Evolutionary conservation across 768 basidiomycete genomes (phyloP), one percentile per base, ranked within the genome.

Genomic region (Macrocybe gigantea): DNA sequence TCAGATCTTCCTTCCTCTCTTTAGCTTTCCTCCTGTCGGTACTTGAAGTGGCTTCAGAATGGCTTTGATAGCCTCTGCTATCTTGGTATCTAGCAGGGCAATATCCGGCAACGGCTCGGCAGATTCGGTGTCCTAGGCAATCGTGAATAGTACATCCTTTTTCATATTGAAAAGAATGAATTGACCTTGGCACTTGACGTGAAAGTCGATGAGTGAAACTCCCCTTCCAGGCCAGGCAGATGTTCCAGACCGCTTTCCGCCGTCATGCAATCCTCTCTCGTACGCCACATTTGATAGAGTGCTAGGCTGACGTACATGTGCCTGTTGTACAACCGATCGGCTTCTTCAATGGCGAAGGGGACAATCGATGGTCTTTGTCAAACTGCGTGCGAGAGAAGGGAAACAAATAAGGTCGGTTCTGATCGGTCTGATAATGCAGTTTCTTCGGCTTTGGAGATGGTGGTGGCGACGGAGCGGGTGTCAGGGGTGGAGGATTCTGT

Each of bases 391-490:
- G 78, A 5, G 93, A 90, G 62, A 96, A 99, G 0, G 96, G 96
- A 63, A 99, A 94, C 51, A 98, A 69, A 63, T 98, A 99, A 1
- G 96, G 95, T 9, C 89, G 77, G 40, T 71, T 82, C 62, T 94
- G 96, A 65, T 99, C 96, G 0, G 96, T 99, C 61, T 98, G 96
- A 63, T 92, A 99, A 62, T 95, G 92, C 61, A 95, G 95, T 63
- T 98, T 97, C 72, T 99, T 99, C 7, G 90, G 92, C 60, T 95
- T 97, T 2, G 83, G 88, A 33, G 71, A 73, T 1, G 82, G 78
- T 6, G 90, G 89, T 0, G 93, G 93, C 0, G 91, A 82, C 1
- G 94, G 93, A 22, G 93, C 92, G 5, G 94, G 94, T 3, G 94
- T 98, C 9, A 83, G 79, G 1, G 92, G 84, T 58, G 88, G 88